Evolutionary conservation across 352 stramenopile species (phyloP), one percentile per base, ranked within the genome.

Genomic region (Globisporangium viniferum): DNA sequence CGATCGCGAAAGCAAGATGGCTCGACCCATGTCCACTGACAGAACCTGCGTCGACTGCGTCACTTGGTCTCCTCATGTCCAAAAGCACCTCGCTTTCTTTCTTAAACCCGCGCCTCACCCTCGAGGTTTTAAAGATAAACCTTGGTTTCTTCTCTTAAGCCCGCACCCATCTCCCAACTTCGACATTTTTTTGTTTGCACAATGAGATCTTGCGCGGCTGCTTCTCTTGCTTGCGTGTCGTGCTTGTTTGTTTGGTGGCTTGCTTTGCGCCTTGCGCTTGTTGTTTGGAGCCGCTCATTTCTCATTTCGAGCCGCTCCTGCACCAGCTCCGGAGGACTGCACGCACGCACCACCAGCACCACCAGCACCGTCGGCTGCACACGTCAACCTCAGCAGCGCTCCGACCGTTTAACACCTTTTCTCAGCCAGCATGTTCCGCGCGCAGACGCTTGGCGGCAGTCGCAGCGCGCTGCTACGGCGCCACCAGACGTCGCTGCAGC

Each of bases 371-470:
- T 8, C 53, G 12, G n/a, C n/a, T 8, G 49, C 49, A 27, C 49
- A 15, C 49, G n/a, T 56, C n/a, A 15, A 14, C 49, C 20, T 22
- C 20, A 29, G 14, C 10, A 49, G 49, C 46, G 55, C 55, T 48
- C 31, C 31, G 9, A 46, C 9, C 31, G 8, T 22, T 46, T 14
- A 29, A 20, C 55, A 20, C 55, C 10, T n/a, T 31, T 10, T 15
- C 0, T 1, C 24, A 14, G 2, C 8, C 55, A 71, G 0, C n/a
- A 87, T 87, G 79, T 70, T 85, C 31, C 79, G 79, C 55, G 72
- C 72, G 46, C 73, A 85, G 71, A 62, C 76, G 59, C 59, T 78
- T 24, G 59, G 73, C 49, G 44, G 55, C 46, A 51, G 44, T 24
- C 74, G 67, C 66, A 49, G 61, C 66, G 56, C 48, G 22, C 60